A percentile compares a stretch with the other conserved stretches of the same genome.
These are phyloP conservation scores for Auxenochlorella pyrenoidosa DNA, from an alignment of 139 green algal genomes.

Conservation along the genomic window DNA sequence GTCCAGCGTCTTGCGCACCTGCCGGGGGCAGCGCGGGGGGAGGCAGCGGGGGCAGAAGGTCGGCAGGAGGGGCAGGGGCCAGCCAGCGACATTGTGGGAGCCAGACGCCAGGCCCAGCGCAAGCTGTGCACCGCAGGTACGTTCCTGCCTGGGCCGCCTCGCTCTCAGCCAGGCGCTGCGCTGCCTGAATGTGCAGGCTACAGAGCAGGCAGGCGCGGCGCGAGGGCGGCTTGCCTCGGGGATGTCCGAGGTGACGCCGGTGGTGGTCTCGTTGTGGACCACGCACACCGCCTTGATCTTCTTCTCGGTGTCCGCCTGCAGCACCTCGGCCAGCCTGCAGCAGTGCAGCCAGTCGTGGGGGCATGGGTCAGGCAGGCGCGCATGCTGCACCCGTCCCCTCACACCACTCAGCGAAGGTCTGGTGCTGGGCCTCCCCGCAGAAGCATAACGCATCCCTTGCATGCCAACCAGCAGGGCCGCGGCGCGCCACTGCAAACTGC, in stretches of 20 bases:
- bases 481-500: background rate
- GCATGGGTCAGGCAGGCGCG: background rate
- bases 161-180: background rate
- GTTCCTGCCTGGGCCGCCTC: no score
- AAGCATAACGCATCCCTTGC: background rate
- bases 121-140: no score
- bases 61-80: background rate
- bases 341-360: no score
- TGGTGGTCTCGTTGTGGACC: constrained; percentile 99
- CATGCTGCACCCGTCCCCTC: no score
- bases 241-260: constrained; percentile 91
- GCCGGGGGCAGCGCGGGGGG: background rate
- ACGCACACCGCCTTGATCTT: constrained; percentile 96
- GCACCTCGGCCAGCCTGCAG: constrained; percentile 59
- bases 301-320: constrained; percentile 83
- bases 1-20: constrained; percentile 78
- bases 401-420: no score
- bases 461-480: background rate
- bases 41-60: background rate
- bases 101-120: no score
- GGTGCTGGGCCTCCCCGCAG: no score
- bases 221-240: constrained; percentile 42
- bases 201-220: background rate
- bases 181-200: background rate
- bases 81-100: no score